Base-by-base conservation (phyloP, 768 basidiomycete species). In the Lactarius deliciosus region DNA sequence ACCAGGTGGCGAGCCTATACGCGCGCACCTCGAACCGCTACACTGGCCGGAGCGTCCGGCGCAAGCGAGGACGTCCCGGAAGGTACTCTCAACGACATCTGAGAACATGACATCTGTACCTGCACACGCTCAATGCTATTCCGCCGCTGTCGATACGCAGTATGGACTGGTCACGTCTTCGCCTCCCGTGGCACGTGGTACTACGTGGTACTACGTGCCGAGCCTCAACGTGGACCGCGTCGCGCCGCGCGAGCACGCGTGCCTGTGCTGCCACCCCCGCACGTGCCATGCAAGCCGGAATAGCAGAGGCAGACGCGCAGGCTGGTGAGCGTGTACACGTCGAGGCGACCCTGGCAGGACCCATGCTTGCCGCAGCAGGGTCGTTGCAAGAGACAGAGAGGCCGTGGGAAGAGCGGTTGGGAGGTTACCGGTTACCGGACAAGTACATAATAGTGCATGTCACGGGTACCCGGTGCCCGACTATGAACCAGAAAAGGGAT, bases 1-100 rank as follows among this genome's bases (percentile, higher is more conserved):
- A 94, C 3, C 96, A 98, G 75, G 94, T 98, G 28, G 82, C 98
- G 60, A 93, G 91, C 58, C 81, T 98, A 8, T 95, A 92, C 90
- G 87, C 96, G 13, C 80, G 94, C 65, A 94, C 92, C 75, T 83
- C 85, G 11, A 75, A 88, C 55, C 45, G 20, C 10, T n/a, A 8
- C 55, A 32, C 18, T 61, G 13, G 67, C 68, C 36, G 16, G 45
- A 6, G 30, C 36, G 13, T 22, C 57, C 15, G 4, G 34, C 16
- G 7, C 28, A 5, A 18, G 16, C 30, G 30, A 3, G 28, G 28
- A 32, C 18, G 3, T 9, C 22, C 4, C 45, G 9, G 18, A 47
- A 11, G 45, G n/a, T 3, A 3, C 1, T 47, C n/a, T 32, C 34
- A 11, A 0, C n/a, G n/a, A n/a, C n/a, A n/a, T n/a, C n/a, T n/a